A percentile compares a stretch with the other conserved stretches of the same genome.
These are phyloP conservation scores for Boletus coccyginus DNA, from an alignment of 768 basidiomycete species.

Conservation along the genomic window DNA sequence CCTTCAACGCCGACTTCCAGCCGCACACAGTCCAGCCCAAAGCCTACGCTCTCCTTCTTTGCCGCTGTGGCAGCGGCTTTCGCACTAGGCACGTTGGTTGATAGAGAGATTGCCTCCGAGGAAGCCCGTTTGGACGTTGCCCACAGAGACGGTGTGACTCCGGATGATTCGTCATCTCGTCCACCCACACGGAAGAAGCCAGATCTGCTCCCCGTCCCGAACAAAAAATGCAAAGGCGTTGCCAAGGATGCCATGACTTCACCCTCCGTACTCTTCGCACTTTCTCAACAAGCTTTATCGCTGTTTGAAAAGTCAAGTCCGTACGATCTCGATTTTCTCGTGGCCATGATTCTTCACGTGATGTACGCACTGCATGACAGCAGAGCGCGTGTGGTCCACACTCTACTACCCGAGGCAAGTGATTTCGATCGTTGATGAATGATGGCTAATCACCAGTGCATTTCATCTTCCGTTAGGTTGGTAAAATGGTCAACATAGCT, in stretches of 20 bases:
- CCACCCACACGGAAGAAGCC: slow-evolving; percentile 22
- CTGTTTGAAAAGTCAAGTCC: slow-evolving; percentile 41
- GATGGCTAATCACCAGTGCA: slow-evolving; percentile 15
- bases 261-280: slow-evolving; percentile 41
- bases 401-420: slow-evolving; percentile 28
- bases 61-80: slow-evolving; percentile 56
- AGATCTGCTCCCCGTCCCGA: slow-evolving; percentile 10
- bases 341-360: slow-evolving; percentile 58
- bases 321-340: slow-evolving; percentile 56
- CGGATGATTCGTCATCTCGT: slow-evolving; percentile 25
- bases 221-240: slow-evolving; percentile 27
- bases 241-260: slow-evolving; percentile 29
- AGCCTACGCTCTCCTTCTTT: slow-evolving; percentile 45
- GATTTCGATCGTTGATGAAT: slow-evolving; percentile 26
- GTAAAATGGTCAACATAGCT: slow-evolving; percentile 68
- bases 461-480: slow-evolving; percentile 41
- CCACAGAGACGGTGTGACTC: slow-evolving; percentile 15
- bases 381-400: slow-evolving; percentile 39
- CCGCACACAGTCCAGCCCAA: slow-evolving; percentile 11
- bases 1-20: slow-evolving; percentile 7
- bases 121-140: slow-evolving; percentile 25
- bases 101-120: slow-evolving; percentile 29
- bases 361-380: slow-evolving; percentile 54
- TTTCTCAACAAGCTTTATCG: slow-evolving; percentile 47
- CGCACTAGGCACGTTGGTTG: slow-evolving; percentile 53